Conservation (phyloP, 306 rosid genomes). For the Medicago arabica region DNA sequence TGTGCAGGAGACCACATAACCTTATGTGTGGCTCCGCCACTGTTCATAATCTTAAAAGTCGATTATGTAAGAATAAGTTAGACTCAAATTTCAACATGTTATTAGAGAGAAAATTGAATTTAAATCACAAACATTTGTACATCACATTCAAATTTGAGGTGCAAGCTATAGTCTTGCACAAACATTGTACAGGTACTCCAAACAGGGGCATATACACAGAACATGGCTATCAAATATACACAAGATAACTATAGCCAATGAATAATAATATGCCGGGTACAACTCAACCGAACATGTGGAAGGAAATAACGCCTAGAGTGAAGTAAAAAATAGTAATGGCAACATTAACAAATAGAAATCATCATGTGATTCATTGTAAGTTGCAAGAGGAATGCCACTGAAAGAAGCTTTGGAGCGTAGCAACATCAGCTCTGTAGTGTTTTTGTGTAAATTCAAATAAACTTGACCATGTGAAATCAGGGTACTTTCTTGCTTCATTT, state of each 20-base stretch:
- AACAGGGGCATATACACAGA: neutral
- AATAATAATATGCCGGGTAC: neutral
- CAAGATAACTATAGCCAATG: neutral
- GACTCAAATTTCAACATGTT: too few relatives aligned
- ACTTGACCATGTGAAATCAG: conserved; percentile 69
- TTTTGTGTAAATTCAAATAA: conserved; percentile 60
- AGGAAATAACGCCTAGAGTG: too few relatives aligned
- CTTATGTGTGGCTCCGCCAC: too few relatives aligned
- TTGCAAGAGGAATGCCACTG: conserved; percentile 50
- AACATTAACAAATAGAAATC: neutral
- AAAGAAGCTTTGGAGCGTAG: conserved; percentile 60
- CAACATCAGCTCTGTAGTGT: conserved; percentile 61
- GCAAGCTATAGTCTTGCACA: neutral
- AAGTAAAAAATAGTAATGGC: neutral
- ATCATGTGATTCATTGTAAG: neutral
- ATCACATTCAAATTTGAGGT: neutral
- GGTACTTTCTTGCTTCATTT: conserved; percentile 59
- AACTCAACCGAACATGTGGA: neutral
- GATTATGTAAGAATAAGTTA: too few relatives aligned
- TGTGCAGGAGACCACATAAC: too few relatives aligned
- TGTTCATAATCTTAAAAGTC: too few relatives aligned
- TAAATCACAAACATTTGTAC: neutral
- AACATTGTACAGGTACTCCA: neutral
- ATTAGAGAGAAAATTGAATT: neutral
- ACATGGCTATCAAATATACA: neutral